Evolutionary conservation across 768 basidiomycete genomes (phyloP), one percentile per base, ranked within the genome.

Genomic region (Kwoniella sp.): DNA sequence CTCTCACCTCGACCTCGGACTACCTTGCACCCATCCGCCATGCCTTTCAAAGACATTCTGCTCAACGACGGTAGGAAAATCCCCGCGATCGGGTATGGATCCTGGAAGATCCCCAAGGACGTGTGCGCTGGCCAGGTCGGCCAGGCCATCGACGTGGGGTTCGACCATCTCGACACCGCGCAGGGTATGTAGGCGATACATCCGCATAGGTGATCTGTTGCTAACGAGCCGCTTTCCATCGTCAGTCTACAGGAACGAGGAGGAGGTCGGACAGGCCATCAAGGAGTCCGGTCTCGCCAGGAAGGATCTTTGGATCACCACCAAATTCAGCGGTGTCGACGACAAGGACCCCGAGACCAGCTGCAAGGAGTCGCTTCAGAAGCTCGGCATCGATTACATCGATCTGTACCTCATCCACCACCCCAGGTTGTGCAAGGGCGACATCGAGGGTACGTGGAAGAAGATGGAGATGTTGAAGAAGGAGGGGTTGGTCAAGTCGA

Each of bases 331-430:
- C 36, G 63, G 63, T 12, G 46, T 58, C 10, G 57, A 54, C 42
- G 62, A 32, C 39, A 63, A 48, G 56, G 49, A 36, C n/a, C 37
- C 60, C 17, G 5, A 36, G 15, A 39, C 59, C 31, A 64, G 63
- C 15, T 49, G 90, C 40, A 82, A 90, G 46, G 82, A 83, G 74
- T 87, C 87, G 14, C 79, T 68, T 3, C 66, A 73, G 49, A 83
- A 62, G 48, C 37, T 68, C 10, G 56, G 59, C 23, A 14, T 68
- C 9, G 56, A 58, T 14, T 68, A 65, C 46, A 46, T 68, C 40
- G 66, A 68, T 49, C 40, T 68, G n/a, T 68, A 64, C 49, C 44
- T 68, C 29, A 62, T 68, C 33, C 66, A 68, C 42, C 44, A 50
- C 37, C 63, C 66, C 8, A 29, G 62, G 23, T 36, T 63, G 26